Conservation (phyloP, 805 yeast species). For the Ogataea angusta region DNA sequence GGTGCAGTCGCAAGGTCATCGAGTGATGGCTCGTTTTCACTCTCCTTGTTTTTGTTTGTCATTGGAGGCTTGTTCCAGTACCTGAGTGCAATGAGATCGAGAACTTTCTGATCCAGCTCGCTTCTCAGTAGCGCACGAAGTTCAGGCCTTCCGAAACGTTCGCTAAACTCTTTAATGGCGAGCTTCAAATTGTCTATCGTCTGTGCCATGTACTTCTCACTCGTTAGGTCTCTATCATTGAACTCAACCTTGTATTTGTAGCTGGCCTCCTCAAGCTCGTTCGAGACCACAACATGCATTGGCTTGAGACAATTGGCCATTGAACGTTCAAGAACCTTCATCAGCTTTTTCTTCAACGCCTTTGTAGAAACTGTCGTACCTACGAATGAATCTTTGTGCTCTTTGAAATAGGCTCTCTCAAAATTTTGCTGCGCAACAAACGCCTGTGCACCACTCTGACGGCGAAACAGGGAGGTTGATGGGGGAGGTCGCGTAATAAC, state of each 20-base stretch:
- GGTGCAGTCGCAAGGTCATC: constrained; percentile 53
- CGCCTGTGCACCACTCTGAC: constrained; percentile 57
- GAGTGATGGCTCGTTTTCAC: constrained; percentile 42
- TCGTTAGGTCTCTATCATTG: constrained; percentile 90
- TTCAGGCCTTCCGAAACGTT: constrained; percentile 78
- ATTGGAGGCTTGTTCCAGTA: constrained; percentile 81
- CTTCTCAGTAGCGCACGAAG: constrained; percentile 73
- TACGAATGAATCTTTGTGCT: constrained; percentile 53
- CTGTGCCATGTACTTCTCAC: constrained; percentile 90
- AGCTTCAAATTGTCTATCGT: constrained; percentile 84
- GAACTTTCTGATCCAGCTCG: constrained; percentile 83
- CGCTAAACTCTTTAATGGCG: constrained; percentile 82
- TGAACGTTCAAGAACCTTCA: constrained; percentile 81
- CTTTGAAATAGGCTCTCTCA: constrained; percentile 62
- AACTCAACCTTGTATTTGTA: constrained; percentile 95
- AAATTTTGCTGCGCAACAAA: constrained; percentile 65
- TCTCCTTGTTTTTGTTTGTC: constrained; percentile 7
- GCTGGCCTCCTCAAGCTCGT: constrained; percentile 88
- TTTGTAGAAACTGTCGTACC: constrained; percentile 77
- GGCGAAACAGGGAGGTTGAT: constrained; percentile 44
- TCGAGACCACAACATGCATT: constrained; percentile 78
- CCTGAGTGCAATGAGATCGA: constrained; percentile 82
- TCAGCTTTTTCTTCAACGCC: constrained; percentile 71
- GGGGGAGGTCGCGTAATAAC: constrained; percentile 80
- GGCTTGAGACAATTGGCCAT: constrained; percentile 90